A percentile compares a stretch with the other conserved stretches of the same genome.
These are phyloP conservation scores for Fusarium nurragi DNA, from an alignment of 2,329 filamentous ascomycete genomes.

Conservation along the genomic window DNA sequence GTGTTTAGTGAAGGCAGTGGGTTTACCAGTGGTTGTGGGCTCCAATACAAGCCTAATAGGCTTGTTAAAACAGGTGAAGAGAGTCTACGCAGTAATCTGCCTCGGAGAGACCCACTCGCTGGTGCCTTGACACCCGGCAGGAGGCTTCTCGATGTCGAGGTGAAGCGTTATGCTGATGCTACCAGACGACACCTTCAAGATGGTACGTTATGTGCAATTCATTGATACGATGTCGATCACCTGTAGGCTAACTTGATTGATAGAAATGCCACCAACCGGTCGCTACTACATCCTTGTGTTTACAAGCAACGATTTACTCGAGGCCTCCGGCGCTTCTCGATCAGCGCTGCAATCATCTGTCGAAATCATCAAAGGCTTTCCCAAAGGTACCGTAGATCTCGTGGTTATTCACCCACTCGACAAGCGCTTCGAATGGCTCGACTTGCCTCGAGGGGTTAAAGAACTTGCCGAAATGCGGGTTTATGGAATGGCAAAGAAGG, in stretches of 20 bases:
- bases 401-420: not conserved
- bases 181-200: slow-evolving; percentile 8
- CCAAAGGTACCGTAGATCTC: not conserved
- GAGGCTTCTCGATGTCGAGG: slow-evolving; percentile 5
- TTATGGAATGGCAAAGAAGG: slow-evolving; percentile 4
- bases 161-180: slow-evolving; percentile 16
- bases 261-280: slow-evolving; percentile 15
- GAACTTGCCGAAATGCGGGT: not conserved
- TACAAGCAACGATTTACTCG: not conserved
- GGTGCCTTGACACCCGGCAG: slow-evolving; percentile 4
- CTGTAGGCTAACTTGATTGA: not conserved
- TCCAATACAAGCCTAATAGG: slow-evolving; percentile 6
- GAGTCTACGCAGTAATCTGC: not conserved
- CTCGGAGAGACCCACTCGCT: not conserved
- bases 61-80: not conserved
- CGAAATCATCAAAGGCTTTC: not conserved
- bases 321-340: not conserved
- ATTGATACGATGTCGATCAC: fast-evolving
- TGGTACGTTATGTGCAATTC: not conserved
- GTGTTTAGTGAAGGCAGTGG: slow-evolving; percentile 16
- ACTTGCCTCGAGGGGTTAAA: slow-evolving; percentile 1
- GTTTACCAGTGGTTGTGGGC: slow-evolving; percentile 8
- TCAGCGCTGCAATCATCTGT: not conserved
- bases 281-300: slow-evolving; percentile 1
- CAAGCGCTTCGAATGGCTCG: slow-evolving; percentile 11